A percentile compares a stretch with the other conserved stretches of the same genome.
These are phyloP conservation scores for Agrocybe chaxingu DNA, from an alignment of 768 basidiomycete genomes.

Conservation along the genomic window DNA sequence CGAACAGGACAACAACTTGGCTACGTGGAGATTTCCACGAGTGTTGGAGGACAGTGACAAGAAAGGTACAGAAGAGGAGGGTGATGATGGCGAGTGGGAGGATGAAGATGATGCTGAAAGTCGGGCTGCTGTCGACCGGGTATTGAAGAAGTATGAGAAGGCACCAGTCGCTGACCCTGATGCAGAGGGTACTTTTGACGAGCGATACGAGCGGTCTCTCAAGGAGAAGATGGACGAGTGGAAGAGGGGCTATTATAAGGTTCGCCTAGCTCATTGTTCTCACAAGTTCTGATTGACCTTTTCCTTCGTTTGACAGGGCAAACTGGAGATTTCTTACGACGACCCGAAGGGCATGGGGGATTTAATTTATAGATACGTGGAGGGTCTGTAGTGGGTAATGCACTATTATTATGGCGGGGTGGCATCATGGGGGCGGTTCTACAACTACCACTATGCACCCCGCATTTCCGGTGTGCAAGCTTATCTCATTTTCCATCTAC, in stretches of 20 bases:
- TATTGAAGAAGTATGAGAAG: constrained; percentile 84
- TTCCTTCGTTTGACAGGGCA: constrained; percentile 52
- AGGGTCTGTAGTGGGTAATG: constrained; percentile 99
- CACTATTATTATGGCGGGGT: constrained; percentile 98
- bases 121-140: constrained; percentile 69
- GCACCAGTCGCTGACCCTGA: constrained; percentile 74
- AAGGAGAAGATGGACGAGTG: constrained; percentile 88
- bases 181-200: constrained; percentile 74
- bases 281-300: neutral
- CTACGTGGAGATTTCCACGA: constrained; percentile 63
- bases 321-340: constrained; percentile 79
- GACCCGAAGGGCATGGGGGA: constrained; percentile 64
- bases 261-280: constrained; percentile 22
- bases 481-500: neutral
- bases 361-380: constrained; percentile 78
- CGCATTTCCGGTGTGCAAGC: constrained; percentile 79
- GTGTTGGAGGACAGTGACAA: constrained; percentile 28
- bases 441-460: constrained; percentile 96
- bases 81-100: constrained; percentile 48
- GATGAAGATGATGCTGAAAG: constrained; percentile 73
- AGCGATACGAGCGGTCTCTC: constrained; percentile 66
- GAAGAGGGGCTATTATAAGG: constrained; percentile 90
- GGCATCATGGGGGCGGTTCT: constrained; percentile 99
- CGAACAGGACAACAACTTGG: constrained; percentile 74
- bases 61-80: constrained; percentile 31